Conservation (phyloP, 176 grass and related monocot genomes). For the Triticum urartu region DNA sequence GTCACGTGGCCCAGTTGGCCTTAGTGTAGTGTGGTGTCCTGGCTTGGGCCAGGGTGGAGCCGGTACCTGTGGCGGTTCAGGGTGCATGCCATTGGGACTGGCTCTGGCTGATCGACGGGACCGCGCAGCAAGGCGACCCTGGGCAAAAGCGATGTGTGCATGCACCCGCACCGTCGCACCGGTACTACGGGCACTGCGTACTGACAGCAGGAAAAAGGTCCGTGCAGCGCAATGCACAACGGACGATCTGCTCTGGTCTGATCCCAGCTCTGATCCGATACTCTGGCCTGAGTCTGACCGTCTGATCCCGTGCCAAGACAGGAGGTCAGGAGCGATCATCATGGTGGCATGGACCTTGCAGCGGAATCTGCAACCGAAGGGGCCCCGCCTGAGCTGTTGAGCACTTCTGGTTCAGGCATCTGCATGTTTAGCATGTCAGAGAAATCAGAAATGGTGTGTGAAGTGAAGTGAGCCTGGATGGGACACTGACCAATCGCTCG, state of each 20-base stretch:
- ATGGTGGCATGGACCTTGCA: slow-evolving; percentile 28
- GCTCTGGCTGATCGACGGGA: not conserved
- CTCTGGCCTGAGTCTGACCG: not conserved
- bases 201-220: not conserved
- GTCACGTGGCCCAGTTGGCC: too few relatives aligned
- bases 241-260: not conserved
- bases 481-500: not conserved
- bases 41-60: not conserved
- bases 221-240: slow-evolving; percentile 12
- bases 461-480: not conserved
- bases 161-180: not conserved
- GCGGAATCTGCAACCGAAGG: not conserved
- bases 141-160: slow-evolving; percentile 1
- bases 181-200: not conserved
- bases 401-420: not conserved
- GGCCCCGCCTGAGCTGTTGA: not conserved
- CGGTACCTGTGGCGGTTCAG: not conserved
- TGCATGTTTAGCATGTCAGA: not conserved
- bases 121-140: not conserved
- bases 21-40: not conserved
- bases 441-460: not conserved
- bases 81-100: not conserved
- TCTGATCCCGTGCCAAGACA: slow-evolving; percentile 3
- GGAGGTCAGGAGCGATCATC: slow-evolving; percentile 15
- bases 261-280: not conserved